These are phyloP conservation scores for Phytophthora agathidicida DNA, from an alignment of 352 stramenopile genomes.

Conservation along the genomic window DNA sequence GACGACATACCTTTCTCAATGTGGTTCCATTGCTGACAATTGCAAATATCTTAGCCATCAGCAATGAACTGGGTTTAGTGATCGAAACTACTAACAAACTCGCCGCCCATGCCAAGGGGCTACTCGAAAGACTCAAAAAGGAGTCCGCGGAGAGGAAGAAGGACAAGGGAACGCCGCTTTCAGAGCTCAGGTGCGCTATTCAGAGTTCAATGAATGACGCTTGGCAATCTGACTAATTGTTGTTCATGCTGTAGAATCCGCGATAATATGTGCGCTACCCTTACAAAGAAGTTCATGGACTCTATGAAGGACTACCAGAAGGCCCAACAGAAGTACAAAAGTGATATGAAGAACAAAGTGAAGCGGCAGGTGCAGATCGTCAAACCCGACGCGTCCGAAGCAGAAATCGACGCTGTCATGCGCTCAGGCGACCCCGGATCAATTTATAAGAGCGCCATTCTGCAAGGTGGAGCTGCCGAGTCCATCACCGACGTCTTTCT, in stretches of 20 bases:
- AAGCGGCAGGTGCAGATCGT: constrained; percentile 98
- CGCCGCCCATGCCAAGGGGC: constrained; percentile 89
- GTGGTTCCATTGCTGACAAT: neutral
- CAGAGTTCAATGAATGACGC: too few relatives aligned
- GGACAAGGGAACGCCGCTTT: constrained; percentile 81
- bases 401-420: constrained; percentile 98
- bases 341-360: constrained; percentile 98
- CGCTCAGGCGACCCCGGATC: constrained; percentile 81
- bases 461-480: constrained; percentile 73
- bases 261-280: constrained; percentile 97
- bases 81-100: constrained; percentile 94
- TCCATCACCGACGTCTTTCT: constrained; percentile 93
- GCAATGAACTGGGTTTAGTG: constrained; percentile 90
- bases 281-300: constrained; percentile 99
- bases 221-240: too few relatives aligned
- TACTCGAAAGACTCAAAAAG: constrained; percentile 92
- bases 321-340: constrained; percentile 98
- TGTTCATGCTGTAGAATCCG: constrained; percentile 78
- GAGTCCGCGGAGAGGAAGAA: constrained; percentile 95
- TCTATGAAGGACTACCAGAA: constrained; percentile 99
- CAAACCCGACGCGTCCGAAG: constrained; percentile 96
- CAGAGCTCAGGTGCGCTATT: constrained; percentile 65
- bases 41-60: constrained; percentile 64
- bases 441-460: constrained; percentile 86
- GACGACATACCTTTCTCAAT: too few relatives aligned